Conservation (phyloP, 176 grass and related monocot genomes). For the Eleusine coracana region DNA sequence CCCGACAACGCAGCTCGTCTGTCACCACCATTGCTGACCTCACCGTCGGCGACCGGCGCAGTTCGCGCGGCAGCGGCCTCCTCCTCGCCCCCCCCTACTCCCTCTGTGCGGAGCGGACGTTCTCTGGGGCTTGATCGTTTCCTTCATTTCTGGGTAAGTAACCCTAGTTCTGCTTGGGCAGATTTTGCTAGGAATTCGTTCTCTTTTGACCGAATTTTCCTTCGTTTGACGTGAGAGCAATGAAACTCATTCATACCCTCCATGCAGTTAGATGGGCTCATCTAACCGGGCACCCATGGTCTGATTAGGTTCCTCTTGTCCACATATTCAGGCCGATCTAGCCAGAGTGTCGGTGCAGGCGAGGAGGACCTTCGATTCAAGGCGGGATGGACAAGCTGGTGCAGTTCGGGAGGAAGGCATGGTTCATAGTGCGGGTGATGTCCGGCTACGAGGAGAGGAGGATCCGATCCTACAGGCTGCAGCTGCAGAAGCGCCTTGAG, state of each 20-base stretch:
- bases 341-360: not conserved
- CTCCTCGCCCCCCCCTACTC: not conserved
- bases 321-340: not conserved
- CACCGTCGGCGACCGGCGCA: not conserved
- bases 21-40: not conserved
- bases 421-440: conserved; percentile 84
- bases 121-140: not conserved
- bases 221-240: not conserved
- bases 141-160: not conserved
- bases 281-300: not conserved
- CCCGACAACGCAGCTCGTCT: not conserved
- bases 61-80: not conserved
- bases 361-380: not conserved
- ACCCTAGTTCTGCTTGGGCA: not conserved
- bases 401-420: conserved; percentile 77
- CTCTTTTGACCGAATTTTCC: not conserved
- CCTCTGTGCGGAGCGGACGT: not conserved
- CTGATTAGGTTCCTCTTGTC: too few relatives aligned
- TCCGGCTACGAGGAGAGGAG: conserved; percentile 87
- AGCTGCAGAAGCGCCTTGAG: conserved; percentile 69
- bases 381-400: conserved; percentile 69
- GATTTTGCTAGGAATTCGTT: not conserved
- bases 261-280: not conserved
- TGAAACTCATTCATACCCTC: not conserved
- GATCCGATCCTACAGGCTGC: conserved; percentile 84